A percentile compares a stretch with the other conserved stretches of the same genome.
phyloP scores from a whole-genome alignment of 371 early-diverging fungal genomes.

The Lichtheimia ramosa region DNA sequence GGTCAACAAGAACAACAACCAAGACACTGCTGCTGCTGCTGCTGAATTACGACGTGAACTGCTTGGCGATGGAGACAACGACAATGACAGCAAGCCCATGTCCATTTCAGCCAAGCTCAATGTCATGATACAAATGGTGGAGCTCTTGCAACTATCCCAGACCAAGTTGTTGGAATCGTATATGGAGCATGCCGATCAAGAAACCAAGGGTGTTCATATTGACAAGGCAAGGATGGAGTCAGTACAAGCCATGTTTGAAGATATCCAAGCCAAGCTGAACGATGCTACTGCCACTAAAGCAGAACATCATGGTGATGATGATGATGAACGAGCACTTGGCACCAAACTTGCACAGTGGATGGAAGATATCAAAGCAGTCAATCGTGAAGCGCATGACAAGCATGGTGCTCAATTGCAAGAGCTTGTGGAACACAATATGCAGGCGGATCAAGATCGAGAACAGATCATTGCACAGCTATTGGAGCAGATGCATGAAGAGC shows the following conservation, averaged over 20 bases:
- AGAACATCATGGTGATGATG: background rate
- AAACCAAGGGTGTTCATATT: slow-evolving; percentile 5
- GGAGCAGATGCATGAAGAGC: background rate
- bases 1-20: slow-evolving; percentile 13
- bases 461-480: background rate
- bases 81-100: background rate
- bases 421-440: slow-evolving; percentile 6
- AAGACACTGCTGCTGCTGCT: background rate
- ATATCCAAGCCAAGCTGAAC: slow-evolving; percentile 13
- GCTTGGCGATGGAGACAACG: slow-evolving; percentile 12
- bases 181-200: slow-evolving; percentile 17
- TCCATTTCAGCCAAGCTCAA: slow-evolving; percentile 35
- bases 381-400: background rate
- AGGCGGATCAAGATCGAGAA: background rate
- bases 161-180: slow-evolving; percentile 17
- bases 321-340: background rate
- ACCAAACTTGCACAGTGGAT: background rate
- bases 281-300: too few species aligned
- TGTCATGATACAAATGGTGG: slow-evolving; percentile 38
- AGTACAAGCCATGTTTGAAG: slow-evolving; percentile 10
- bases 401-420: background rate
- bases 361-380: background rate
- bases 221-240: slow-evolving; percentile 18
- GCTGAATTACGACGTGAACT: slow-evolving; percentile 26
- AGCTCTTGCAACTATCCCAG: slow-evolving; percentile 35